Percentiles rank a stretch among this genome's conserved stretches.
These are phyloP conservation scores for Clathrospora elynae DNA, from an alignment of 2,329 filamentous ascomycete species.

Conservation along the genomic window DNA sequence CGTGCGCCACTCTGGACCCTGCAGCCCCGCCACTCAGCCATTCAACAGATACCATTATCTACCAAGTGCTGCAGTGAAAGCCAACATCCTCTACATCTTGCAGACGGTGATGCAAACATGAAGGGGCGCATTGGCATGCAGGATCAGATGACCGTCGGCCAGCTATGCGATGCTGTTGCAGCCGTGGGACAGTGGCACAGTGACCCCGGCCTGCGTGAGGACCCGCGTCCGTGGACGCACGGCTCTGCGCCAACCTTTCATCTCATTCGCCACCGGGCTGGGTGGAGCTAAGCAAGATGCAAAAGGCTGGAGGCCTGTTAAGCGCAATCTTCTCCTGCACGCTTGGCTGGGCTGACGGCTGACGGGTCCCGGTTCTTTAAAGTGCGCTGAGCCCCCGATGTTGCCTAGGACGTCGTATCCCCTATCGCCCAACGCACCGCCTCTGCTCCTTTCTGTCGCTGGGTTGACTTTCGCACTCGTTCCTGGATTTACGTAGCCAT, in stretches of 20 bases:
- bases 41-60: too few species aligned
- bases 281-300: conserved; percentile 20
- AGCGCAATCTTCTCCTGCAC: conserved; percentile 34
- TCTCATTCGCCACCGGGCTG: conserved; percentile 16
- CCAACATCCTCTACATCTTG: too few species aligned
- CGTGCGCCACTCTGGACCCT: too few species aligned
- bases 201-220: conserved; percentile 5
- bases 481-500: conserved; percentile 14
- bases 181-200: conserved; percentile 9
- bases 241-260: too few species aligned
- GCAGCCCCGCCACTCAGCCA: too few species aligned
- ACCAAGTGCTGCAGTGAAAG: too few species aligned
- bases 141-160: too few species aligned
- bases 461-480: conserved; percentile 9
- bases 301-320: conserved; percentile 27
- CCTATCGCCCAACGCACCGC: conserved; percentile 21
- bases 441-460: conserved; percentile 14
- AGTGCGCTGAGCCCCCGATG: conserved; percentile 29
- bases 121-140: too few species aligned
- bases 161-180: conserved; percentile 3
- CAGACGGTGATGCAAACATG: too few species aligned
- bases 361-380: conserved; percentile 21
- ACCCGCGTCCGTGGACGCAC: too few species aligned
- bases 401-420: conserved; percentile 13
- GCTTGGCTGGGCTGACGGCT: conserved; percentile 32